Conservation (phyloP, 139 green algal genomes). For the Marvania coccoides region DNA sequence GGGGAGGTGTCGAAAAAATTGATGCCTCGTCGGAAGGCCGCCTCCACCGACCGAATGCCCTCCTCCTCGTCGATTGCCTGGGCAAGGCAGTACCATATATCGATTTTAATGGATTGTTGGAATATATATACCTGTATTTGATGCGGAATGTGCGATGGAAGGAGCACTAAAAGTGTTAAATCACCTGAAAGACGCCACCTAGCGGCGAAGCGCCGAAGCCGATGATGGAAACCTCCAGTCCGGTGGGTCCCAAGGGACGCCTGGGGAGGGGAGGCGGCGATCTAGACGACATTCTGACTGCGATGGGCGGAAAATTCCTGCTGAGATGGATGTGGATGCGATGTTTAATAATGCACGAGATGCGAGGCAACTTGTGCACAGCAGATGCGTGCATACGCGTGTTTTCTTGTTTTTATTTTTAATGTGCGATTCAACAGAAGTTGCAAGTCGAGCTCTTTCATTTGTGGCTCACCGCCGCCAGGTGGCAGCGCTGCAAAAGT, state of each 20-base stretch:
- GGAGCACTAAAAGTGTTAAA: background rate
- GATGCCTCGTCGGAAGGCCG: constrained; percentile 75
- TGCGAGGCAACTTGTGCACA: no score
- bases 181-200: constrained; percentile 74
- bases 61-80: constrained; percentile 64
- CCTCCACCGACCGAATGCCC: constrained; percentile 59
- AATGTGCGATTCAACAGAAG: no score
- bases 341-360: no score
- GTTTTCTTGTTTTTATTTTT: no score
- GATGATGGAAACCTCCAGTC: constrained; percentile 76
- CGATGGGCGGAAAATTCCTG: background rate
- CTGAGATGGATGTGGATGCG: background rate
- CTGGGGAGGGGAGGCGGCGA: constrained; percentile 39
- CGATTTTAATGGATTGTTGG: background rate
- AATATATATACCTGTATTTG: background rate
- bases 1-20: constrained; percentile 96
- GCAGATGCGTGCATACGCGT: no score
- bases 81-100: background rate
- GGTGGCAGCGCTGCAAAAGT: no score
- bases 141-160: background rate
- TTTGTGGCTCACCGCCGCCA: no score
- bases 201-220: constrained; percentile 89
- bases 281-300: background rate
- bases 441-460: no score
- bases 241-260: constrained; percentile 69